A percentile compares a stretch with the other conserved stretches of the same genome.
phyloP scores from a whole-genome alignment of 2,329 filamentous ascomycete species.

The Sarocladiaceae sp. region DNA sequence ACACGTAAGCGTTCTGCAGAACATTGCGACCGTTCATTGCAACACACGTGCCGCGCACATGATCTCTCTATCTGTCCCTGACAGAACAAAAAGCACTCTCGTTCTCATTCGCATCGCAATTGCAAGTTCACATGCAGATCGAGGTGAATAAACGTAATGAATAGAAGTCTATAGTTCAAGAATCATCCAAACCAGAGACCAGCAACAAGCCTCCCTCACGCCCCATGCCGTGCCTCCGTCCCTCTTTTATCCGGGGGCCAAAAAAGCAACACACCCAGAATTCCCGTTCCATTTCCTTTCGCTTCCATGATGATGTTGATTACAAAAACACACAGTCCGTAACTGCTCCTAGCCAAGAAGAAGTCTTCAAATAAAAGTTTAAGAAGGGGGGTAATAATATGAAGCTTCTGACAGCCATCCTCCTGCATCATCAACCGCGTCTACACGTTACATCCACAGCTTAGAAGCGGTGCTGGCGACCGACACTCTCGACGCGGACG shows the following conservation, averaged over 20 bases:
- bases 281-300: background rate
- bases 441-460: background rate
- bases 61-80: too few species aligned
- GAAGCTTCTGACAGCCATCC: background rate
- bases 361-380: background rate
- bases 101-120: too few species aligned
- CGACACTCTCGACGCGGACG: conserved; percentile 48
- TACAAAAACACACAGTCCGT: background rate
- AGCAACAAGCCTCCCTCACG: background rate
- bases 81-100: too few species aligned
- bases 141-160: background rate
- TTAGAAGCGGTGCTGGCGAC: conserved; percentile 41
- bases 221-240: background rate
- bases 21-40: too few species aligned
- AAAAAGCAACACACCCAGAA: background rate
- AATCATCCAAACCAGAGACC: conserved; percentile 4
- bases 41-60: too few species aligned
- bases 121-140: too few species aligned
- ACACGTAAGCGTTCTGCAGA: too few species aligned
- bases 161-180: conserved; percentile 1
- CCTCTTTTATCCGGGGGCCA: background rate
- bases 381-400: background rate
- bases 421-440: conserved; percentile 1
- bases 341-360: background rate
- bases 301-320: conserved; percentile 1